Base-by-base conservation (phyloP, 2,329 filamentous ascomycete species). In the Helminthosporium solani region DNA sequence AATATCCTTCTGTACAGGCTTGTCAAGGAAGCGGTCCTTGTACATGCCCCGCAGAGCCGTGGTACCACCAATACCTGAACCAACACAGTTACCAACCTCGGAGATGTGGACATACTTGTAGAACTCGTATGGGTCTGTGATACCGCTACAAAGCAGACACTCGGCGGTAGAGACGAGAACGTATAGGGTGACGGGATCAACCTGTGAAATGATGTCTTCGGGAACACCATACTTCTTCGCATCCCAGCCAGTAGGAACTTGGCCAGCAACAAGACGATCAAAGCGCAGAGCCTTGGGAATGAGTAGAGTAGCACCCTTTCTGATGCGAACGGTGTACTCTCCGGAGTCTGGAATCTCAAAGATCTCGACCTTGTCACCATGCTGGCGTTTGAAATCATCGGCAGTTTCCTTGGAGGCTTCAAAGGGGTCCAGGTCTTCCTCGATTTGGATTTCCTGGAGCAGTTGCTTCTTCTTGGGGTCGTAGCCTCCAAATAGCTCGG, bases 101-200 rank as follows among this genome's bases (percentile, higher is more conserved):
- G 94, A 97, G 50, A 99, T 84, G 72, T 99, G 94, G 53, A 99
- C 91, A 65, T 99, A 99, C 78, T 97, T 91, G 83, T 99, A 99
- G 77, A 99, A 97, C 75, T 99, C 94, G 68, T 97, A 99, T 16
- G 94, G 95, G 68, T 99, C 95, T 20, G 94, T 97, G 70, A 99
- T 92, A 84, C 94, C 94, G 53, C 89, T 87, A 23, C 90, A 87
- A 41, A 99, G 80, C 7, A 99, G 85, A 48, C 91, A 85, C 73
- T 99, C 95, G 1, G 88, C 90, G 38, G 91, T 95, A 43, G 89
- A 95, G 37, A 97, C 91, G 36, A 99, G 86, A 23, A 97, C 89
- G 68, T 89, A 99, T 39, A 99, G 81, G 1, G 94, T 96, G 57
- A 97, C 92, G 5, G 91, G 94, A 66, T 99, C 95, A 54, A 99